phyloP scores from a whole-genome alignment of 108 stramenopile species.

The Conticribra weissflogii region DNA sequence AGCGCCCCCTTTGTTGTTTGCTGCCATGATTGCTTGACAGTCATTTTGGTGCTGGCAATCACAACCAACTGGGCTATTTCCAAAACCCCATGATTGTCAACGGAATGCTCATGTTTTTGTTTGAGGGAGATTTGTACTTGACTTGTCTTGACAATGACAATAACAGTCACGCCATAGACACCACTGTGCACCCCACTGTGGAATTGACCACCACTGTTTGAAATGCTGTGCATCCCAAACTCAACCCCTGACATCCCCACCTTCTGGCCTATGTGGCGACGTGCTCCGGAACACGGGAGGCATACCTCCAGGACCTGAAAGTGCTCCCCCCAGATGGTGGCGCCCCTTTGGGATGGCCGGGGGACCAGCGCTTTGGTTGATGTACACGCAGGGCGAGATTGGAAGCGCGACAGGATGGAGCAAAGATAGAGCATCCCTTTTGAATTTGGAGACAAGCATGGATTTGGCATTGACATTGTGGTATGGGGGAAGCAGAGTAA shows the following conservation, averaged over 20 bases:
- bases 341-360: constrained; percentile 9
- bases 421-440: constrained; percentile 44
- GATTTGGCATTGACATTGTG: constrained; percentile 57
- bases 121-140: constrained; percentile 69
- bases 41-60: neutral
- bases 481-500: too few species aligned
- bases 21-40: constrained; percentile 10
- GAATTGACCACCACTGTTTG: constrained; percentile 71
- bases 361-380: constrained; percentile 52
- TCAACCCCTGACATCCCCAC: constrained; percentile 54
- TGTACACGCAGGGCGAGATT: constrained; percentile 49
- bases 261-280: constrained; percentile 70
- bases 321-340: neutral
- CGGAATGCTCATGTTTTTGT: constrained; percentile 60
- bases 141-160: constrained; percentile 32
- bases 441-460: constrained; percentile 54
- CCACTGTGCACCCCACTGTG: constrained; percentile 35
- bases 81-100: constrained; percentile 59
- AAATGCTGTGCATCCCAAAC: constrained; percentile 61
- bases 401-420: constrained; percentile 47
- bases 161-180: neutral
- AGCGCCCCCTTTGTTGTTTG: constrained; percentile 22
- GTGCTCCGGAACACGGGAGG: constrained; percentile 62
- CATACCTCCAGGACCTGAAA: constrained; percentile 65
- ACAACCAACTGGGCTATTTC: constrained; percentile 49